Evolutionary conservation across 2,329 filamentous ascomycete genomes (phyloP).

Genomic region (Paraconiothyrium brasiliense): DNA sequence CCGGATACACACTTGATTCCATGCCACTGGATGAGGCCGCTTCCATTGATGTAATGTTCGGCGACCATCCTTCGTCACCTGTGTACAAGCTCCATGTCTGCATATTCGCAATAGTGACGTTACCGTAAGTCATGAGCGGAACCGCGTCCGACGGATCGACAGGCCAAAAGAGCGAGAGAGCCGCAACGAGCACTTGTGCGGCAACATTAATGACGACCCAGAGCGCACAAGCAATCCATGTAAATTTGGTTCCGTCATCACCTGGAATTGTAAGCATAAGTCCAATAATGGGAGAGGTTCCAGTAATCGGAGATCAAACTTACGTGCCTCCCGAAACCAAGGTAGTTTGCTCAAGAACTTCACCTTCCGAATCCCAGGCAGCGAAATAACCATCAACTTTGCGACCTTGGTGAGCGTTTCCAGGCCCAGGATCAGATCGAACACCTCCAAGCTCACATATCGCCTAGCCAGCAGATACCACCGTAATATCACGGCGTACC

Average conservation of each 20-base stretch:
- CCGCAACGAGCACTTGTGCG: constrained; percentile 45
- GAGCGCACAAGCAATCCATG: constrained; percentile 43
- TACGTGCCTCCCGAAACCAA: constrained; percentile 41
- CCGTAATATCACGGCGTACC: constrained; percentile 45
- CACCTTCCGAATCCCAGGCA: constrained; percentile 38
- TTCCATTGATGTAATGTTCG: constrained; percentile 28
- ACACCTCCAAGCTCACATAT: constrained; percentile 45
- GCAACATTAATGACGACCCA: constrained; percentile 47
- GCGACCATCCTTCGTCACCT: neutral
- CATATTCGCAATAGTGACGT: constrained; percentile 39
- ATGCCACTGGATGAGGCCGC: constrained; percentile 41
- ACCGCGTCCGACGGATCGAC: constrained; percentile 37
- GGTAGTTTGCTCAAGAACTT: constrained; percentile 35
- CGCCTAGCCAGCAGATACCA: constrained; percentile 46
- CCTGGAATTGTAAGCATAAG: no score
- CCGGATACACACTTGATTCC: constrained; percentile 37
- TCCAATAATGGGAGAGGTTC: no score
- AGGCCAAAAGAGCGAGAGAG: constrained; percentile 47
- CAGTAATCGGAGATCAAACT: no score
- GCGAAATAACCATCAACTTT: constrained; percentile 46
- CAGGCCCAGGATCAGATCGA: constrained; percentile 46
- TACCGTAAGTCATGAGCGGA: constrained; percentile 39
- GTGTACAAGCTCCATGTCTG: constrained; percentile 31
- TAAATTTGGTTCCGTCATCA: constrained; percentile 42
- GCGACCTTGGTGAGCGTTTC: constrained; percentile 43